Evolutionary conservation across 2,329 filamentous ascomycete genomes (phyloP).

Genomic region (Aspergillus fijiensis): DNA sequence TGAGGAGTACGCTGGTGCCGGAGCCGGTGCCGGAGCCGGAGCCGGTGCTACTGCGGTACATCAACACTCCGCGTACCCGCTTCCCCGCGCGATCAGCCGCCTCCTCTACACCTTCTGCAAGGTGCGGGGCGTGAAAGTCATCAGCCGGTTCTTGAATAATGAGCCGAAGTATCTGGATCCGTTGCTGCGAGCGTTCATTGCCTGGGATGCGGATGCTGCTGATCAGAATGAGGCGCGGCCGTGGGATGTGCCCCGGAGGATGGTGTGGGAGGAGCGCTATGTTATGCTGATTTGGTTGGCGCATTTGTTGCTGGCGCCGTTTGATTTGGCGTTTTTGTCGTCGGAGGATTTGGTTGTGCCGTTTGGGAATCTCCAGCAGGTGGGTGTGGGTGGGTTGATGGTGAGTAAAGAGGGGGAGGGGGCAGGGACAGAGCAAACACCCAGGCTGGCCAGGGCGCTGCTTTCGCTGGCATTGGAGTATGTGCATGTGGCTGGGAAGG

Average conservation of each 20-base stretch:
- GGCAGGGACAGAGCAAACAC: slow-evolving; percentile 59
- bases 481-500: slow-evolving; percentile 75
- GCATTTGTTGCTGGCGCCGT: slow-evolving; percentile 79
- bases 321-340: slow-evolving; percentile 86
- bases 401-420: too few relatives aligned
- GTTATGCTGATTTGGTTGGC: slow-evolving; percentile 84
- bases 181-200: slow-evolving; percentile 72
- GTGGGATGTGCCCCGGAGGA: slow-evolving; percentile 33
- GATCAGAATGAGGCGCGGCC: slow-evolving; percentile 12
- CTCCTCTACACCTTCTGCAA: slow-evolving; percentile 92
- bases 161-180: slow-evolving; percentile 83
- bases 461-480: slow-evolving; percentile 70
- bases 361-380: slow-evolving; percentile 29
- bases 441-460: slow-evolving; percentile 68
- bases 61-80: slow-evolving; percentile 45
- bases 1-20: slow-evolving; percentile 37
- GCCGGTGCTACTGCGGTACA: slow-evolving; percentile 25
- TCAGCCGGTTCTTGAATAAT: slow-evolving; percentile 86
- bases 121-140: slow-evolving; percentile 87
- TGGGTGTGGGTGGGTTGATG: slow-evolving; percentile 10
- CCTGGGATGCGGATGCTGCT: slow-evolving; percentile 40
- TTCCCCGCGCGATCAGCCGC: slow-evolving; percentile 71
- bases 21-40: too few relatives aligned
- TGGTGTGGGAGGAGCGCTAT: slow-evolving; percentile 87
- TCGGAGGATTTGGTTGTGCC: slow-evolving; percentile 41